Conservation (phyloP, 1,284 basidiomycete genomes). For the Naganishia cerealis region DNA sequence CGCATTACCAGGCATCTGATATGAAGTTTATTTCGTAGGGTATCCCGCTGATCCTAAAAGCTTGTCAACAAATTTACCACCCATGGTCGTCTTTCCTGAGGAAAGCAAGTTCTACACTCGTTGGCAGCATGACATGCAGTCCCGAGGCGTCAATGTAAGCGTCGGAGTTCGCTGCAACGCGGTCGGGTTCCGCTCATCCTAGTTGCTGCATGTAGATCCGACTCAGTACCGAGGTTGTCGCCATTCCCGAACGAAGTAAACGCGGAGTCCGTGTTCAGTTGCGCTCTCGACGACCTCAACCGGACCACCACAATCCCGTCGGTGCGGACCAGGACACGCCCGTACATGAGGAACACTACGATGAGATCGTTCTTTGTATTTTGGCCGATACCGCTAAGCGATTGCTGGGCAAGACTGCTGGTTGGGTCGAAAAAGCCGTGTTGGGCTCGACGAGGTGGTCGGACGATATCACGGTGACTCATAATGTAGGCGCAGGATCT, state of each 20-base stretch:
- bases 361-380: conserved; percentile 64
- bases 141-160: conserved; percentile 50
- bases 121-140: conserved; percentile 51
- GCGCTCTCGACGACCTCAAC: conserved; percentile 42
- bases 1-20: neutral
- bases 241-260: conserved; percentile 43
- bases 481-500: conserved; percentile 39
- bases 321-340: conserved; percentile 47
- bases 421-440: conserved; percentile 62
- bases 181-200: conserved; percentile 33
- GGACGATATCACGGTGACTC: conserved; percentile 51
- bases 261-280: conserved; percentile 48
- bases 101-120: conserved; percentile 51
- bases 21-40: conserved; percentile 32
- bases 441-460: conserved; percentile 62
- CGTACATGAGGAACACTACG: conserved; percentile 58
- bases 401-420: conserved; percentile 61
- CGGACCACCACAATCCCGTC: conserved; percentile 51
- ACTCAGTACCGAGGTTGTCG: conserved; percentile 53
- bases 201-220: conserved; percentile 40
- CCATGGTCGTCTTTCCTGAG: conserved; percentile 57
- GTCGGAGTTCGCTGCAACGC: neutral
- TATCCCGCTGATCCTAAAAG: conserved; percentile 51
- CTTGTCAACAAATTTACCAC: conserved; percentile 53
- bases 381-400: conserved; percentile 63